These are phyloP conservation scores for Hortaea werneckii DNA, from an alignment of 2,329 filamentous ascomycete genomes.

Conservation along the genomic window DNA sequence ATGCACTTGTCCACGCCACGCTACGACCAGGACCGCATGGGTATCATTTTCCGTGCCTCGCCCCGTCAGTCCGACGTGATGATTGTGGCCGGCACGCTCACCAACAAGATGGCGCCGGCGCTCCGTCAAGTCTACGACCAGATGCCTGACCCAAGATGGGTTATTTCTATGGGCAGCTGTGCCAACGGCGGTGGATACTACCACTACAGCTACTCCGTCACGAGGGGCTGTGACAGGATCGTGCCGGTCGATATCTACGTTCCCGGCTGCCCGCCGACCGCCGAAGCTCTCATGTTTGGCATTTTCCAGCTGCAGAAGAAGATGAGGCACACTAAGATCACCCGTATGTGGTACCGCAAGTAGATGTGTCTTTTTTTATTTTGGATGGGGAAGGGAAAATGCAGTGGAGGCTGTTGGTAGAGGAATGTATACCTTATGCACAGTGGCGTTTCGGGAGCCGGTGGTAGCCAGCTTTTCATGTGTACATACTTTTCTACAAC, in stretches of 20 bases:
- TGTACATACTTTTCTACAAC: neutral
- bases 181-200: conserved; percentile 78
- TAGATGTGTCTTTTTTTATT: conserved; percentile 12
- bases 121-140: conserved; percentile 84
- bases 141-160: conserved; percentile 88
- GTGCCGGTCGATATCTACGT: conserved; percentile 74
- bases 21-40: conserved; percentile 80
- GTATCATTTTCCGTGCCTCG: conserved; percentile 83
- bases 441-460: conserved; percentile 1
- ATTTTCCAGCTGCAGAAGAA: conserved; percentile 71
- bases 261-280: conserved; percentile 54
- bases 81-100: conserved; percentile 88
- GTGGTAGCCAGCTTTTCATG: neutral
- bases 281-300: conserved; percentile 42
- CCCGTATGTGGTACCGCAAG: conserved; percentile 47
- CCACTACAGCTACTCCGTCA: conserved; percentile 71
- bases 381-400: too few species aligned
- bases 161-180: conserved; percentile 72
- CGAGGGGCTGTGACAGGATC: conserved; percentile 64
- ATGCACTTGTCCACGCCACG: conserved; percentile 82
- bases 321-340: conserved; percentile 51
- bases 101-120: conserved; percentile 90
- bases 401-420: too few species aligned
- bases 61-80: conserved; percentile 84
- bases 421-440: conserved; percentile 1